Evolutionary conservation across 2,329 filamentous ascomycete species (phyloP), one percentile per base, ranked within the genome.

Genomic region (Xylaria sp.): DNA sequence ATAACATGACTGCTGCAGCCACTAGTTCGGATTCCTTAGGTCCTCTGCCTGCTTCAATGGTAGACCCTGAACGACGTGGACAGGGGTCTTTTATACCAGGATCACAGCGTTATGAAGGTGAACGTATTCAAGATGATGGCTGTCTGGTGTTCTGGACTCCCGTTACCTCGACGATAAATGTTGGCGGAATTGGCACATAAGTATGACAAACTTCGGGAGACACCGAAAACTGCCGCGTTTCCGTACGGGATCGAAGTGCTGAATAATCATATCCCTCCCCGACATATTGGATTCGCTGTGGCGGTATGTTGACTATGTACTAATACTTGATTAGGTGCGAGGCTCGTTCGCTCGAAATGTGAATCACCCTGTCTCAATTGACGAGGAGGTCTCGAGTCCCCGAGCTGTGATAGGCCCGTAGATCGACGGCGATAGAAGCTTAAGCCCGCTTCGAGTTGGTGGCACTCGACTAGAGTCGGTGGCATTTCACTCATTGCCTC

Each of bases 311-410:
- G 3, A 11, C 5, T 34, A 13, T 34, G 8, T 13, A 34, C 29
- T 34, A 34, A 6, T 13, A 34, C 29, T 34, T 13, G 29, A 34
- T 13, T 4, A 34, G 11, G 16, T 34, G 29, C 29, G 21, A 37
- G 22, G n/a, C 8, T 38, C 17, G 21, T 22, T 44, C 41, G 11
- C 19, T 47, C 24, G 41, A 39, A 24, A 44, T 29, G 21, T 54
- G 48, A 54, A 45, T 41, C 38, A 57, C 39, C 34, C 44, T 48
- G 44, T 54, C 40, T 54, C 29, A 50, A 42, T n/a, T 39, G 48
- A 45, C 50, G 39, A 43, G 8, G 17, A 24, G 16, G 41, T 44
- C 21, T 44, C 16, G 21, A 39, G 17, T 7, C 2, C 16, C 34
- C 3, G 26, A 19, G 20, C 42, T 24, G 39, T 52, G 42, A 43